phyloP scores from a whole-genome alignment of 2,329 filamentous ascomycete genomes.

The Aplosporella prunicola region DNA sequence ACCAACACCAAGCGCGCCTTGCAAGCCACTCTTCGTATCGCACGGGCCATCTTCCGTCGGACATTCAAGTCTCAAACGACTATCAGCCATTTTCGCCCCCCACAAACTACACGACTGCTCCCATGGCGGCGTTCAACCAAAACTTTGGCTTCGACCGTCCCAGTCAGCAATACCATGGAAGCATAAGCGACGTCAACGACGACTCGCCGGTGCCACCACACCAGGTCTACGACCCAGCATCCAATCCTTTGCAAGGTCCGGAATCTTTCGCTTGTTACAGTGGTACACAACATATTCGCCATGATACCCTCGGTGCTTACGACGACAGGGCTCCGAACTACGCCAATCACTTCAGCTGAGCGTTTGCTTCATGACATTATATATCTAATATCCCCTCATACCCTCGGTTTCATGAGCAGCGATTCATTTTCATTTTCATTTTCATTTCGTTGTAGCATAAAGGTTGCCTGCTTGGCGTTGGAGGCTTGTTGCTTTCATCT shows the following conservation, averaged over 20 bases:
- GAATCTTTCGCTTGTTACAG: slow-evolving; percentile 2
- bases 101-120: slow-evolving; percentile 4
- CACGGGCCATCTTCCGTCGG: slow-evolving; percentile 2
- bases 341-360: slow-evolving; percentile 9
- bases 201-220: slow-evolving; percentile 6
- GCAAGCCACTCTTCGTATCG: slow-evolving; percentile 3
- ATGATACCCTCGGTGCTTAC: slow-evolving; percentile 7
- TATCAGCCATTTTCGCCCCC: slow-evolving; percentile 4
- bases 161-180: slow-evolving; percentile 2
- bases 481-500: no score
- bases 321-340: slow-evolving; percentile 9
- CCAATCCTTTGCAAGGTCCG: not conserved
- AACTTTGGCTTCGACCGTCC: slow-evolving; percentile 7
- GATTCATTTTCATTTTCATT: no score
- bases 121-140: slow-evolving; percentile 2
- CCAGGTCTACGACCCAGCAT: slow-evolving; percentile 1
- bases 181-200: slow-evolving; percentile 7
- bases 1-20: no score
- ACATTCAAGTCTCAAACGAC: slow-evolving; percentile 4
- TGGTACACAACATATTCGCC: slow-evolving; percentile 5
- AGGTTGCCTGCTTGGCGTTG: no score
- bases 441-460: no score
- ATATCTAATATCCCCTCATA: no score
- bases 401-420: no score
- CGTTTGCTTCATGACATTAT: no score